Conservation (phyloP, 345 rosid species). For the Rhizophora apiculata region DNA sequence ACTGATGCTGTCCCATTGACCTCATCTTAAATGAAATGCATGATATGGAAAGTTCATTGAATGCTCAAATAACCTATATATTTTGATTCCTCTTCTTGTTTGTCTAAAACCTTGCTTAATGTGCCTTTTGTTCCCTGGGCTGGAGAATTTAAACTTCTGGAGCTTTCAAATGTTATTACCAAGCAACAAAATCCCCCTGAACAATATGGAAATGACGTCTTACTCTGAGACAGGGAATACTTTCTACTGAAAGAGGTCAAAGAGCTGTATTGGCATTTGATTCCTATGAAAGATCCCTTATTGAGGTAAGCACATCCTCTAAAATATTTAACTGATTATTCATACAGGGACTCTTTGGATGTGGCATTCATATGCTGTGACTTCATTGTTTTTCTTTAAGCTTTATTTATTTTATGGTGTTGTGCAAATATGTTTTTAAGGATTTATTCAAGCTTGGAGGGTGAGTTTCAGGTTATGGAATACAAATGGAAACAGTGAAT, state of each 20-base stretch:
- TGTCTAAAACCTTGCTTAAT: neutral
- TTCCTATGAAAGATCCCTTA: slow-evolving; percentile 70
- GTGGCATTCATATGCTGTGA: too few relatives aligned
- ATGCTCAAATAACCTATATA: neutral
- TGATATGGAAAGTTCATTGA: neutral
- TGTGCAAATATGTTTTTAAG: too few relatives aligned
- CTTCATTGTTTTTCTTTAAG: too few relatives aligned
- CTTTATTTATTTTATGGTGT: too few relatives aligned
- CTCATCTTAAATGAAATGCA: neutral
- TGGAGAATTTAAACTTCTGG: neutral
- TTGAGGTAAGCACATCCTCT: slow-evolving; percentile 52
- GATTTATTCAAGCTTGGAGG: neutral
- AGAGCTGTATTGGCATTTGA: slow-evolving; percentile 59
- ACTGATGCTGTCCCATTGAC: neutral
- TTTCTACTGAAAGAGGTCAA: slow-evolving; percentile 90
- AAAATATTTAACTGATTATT: neutral
- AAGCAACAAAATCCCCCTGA: neutral
- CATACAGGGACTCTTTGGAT: too few relatives aligned
- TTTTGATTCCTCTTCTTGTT: neutral
- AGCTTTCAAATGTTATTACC: neutral
- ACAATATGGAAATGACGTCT: neutral
- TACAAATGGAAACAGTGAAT: neutral
- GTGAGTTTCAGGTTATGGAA: neutral
- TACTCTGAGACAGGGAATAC: slow-evolving; percentile 64
- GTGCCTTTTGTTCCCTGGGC: neutral